Evolutionary conservation across 2,329 filamentous ascomycete genomes (phyloP).

Genomic region (Pseudocercospora fuligena): DNA sequence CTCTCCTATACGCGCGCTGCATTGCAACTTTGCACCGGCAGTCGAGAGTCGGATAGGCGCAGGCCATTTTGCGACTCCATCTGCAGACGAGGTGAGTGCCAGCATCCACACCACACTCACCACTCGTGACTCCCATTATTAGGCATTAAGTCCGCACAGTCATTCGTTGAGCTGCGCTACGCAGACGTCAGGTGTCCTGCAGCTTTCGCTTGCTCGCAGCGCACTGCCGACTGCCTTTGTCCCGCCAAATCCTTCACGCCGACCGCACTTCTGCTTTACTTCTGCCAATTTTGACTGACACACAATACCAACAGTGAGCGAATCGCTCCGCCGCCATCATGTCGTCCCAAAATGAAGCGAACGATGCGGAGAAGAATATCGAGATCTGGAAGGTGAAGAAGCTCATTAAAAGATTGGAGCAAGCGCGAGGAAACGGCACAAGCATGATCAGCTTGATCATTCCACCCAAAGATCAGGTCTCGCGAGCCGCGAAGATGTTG

Average conservation of each 20-base stretch:
- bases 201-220: background rate
- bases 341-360: conserved; percentile 82
- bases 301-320: conserved; percentile 24
- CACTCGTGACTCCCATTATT: background rate
- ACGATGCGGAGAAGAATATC: conserved; percentile 97
- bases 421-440: conserved; percentile 96
- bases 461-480: conserved; percentile 97
- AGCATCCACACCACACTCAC: background rate
- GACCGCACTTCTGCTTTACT: background rate
- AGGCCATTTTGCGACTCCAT: background rate
- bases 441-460: conserved; percentile 99
- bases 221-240: conserved; percentile 7
- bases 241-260: conserved; percentile 8
- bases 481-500: conserved; percentile 97
- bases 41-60: background rate
- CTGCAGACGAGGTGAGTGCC: background rate
- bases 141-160: background rate
- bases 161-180: background rate
- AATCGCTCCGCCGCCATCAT: conserved; percentile 61
- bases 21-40: background rate
- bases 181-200: background rate
- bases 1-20: background rate
- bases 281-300: conserved; percentile 15
- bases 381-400: conserved; percentile 99
- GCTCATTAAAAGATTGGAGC: conserved; percentile 97